Evolutionary conservation across 2,329 filamentous ascomycete species (phyloP).

Genomic region (Fusarium verrucosum): DNA sequence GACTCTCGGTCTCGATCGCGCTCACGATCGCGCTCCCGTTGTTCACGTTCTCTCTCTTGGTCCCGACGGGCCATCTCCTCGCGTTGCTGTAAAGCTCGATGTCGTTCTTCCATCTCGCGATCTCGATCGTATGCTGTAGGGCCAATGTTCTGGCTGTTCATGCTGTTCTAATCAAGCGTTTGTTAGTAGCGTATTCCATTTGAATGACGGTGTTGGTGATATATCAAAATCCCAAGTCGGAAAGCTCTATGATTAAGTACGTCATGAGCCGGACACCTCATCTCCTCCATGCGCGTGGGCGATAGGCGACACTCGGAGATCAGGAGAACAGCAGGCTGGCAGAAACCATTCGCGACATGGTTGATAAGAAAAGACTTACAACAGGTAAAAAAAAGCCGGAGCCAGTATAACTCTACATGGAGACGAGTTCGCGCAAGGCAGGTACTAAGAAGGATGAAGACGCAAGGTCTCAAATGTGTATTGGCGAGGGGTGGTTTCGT

Average conservation of each 20-base stretch:
- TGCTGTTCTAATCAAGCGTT: conserved; percentile 44
- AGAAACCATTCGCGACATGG: conserved; percentile 41
- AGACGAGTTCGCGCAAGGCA: conserved; percentile 40
- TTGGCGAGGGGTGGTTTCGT: conserved; percentile 31
- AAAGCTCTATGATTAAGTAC: not conserved
- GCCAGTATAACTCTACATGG: conserved; percentile 50
- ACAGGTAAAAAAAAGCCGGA: conserved; percentile 48
- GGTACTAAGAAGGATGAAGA: conserved; percentile 24
- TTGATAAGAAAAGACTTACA: conserved; percentile 47
- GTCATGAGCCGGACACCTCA: not conserved
- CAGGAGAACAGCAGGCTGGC: conserved; percentile 36
- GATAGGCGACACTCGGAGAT: conserved; percentile 32
- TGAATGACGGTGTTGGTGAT: not conserved
- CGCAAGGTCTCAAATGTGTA: conserved; percentile 27
- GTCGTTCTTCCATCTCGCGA: conserved; percentile 59
- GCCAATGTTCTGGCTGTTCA: conserved; percentile 59
- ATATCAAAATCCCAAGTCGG: not conserved
- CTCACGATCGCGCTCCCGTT: conserved; percentile 69
- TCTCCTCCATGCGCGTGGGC: conserved; percentile 5
- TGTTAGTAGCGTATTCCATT: conserved; percentile 24
- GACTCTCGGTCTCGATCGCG: conserved; percentile 69
- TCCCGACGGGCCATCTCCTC: conserved; percentile 58
- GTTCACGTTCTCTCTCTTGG: conserved; percentile 60
- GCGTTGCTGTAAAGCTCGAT: conserved; percentile 57
- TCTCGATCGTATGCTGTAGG: conserved; percentile 58